Base-by-base conservation (phyloP, 2,329 filamentous ascomycete species). In the Penicillium fuscoglaucum region DNA sequence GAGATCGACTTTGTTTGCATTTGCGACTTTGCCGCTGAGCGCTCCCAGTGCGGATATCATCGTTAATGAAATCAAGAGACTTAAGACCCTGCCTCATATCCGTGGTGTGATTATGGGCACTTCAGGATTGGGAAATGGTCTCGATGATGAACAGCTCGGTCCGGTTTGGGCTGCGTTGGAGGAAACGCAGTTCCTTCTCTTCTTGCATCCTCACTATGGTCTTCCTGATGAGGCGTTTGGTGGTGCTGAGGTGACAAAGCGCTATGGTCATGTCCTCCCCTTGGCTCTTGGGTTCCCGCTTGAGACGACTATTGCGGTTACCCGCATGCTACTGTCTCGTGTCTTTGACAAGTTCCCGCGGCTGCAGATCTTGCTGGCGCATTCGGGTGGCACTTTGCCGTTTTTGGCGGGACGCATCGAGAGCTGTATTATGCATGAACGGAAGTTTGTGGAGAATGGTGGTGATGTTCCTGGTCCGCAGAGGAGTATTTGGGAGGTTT, bases 121-220 rank as follows among this genome's bases (percentile, higher is more conserved):
- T 0, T 87, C 88, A 0, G 93, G 93, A 0, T 79, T 96, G 0
- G 92, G 91, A 0, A 79, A 83, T 12, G 92, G 93, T 0, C 81
- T 97, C 1, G 93, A 97, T 70, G 93, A 97, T 73, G 82, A 84
- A 2, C 76, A 78, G 0, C 77, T 97, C 28, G 82, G 93, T 37
- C 86, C 89, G 0, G 82, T 97, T 12, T 90, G 91, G 75, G 73
- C 81, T 12, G 87, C 88, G 0, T 75, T 97, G 1, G 85, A 90
- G 43, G 82, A 83, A 41, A 83, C 84, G 0, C 74, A 80, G 8
- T 79, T 91, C 35, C 79, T 90, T 26, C 80, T 96, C 49, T 97
- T 97, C 77, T 75, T 97, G 52, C 93, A 97, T 74, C 93, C 93
- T 29, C 93, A 97, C 75, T 96, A 97, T 72, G 93, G 93, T 1